A percentile compares a stretch with the other conserved stretches of the same genome.
These are phyloP conservation scores for Ceratocystis alfenasii DNA, from an alignment of 2,329 filamentous ascomycete genomes.

Conservation along the genomic window DNA sequence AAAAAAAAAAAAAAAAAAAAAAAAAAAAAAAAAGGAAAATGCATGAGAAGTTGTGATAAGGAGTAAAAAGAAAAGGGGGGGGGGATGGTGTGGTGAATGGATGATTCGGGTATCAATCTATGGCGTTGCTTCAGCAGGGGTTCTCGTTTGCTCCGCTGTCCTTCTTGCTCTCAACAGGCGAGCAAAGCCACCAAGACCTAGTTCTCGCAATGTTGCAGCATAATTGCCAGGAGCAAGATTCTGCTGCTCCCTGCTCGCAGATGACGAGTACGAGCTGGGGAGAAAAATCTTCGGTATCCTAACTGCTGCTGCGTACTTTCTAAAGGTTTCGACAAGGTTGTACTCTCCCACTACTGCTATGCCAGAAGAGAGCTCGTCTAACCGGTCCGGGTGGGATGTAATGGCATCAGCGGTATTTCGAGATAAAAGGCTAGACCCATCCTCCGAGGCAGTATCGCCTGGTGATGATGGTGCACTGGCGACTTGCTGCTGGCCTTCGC, in stretches of 20 bases:
- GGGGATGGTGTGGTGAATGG: not conserved
- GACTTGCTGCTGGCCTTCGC: not conserved
- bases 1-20: not conserved
- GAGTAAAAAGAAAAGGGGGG: not conserved
- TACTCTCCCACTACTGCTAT: constrained; percentile 44
- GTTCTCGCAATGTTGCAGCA: constrained; percentile 15
- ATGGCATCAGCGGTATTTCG: not conserved
- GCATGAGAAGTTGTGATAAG: no score
- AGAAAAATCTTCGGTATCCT: constrained; percentile 10
- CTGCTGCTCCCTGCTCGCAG: not conserved
- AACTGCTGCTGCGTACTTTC: constrained; percentile 16
- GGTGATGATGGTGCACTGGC: constrained; percentile 8
- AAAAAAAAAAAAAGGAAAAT: not conserved
- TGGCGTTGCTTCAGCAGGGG: not conserved
- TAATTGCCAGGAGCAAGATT: constrained; percentile 14
- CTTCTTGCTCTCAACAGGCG: constrained; percentile 11
- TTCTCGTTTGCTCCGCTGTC: not conserved
- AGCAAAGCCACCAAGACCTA: constrained; percentile 13
- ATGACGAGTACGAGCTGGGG: not conserved
- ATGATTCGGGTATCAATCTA: constrained; percentile 12
- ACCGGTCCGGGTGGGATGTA: constrained; percentile 6
- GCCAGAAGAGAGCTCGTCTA: constrained; percentile 41
- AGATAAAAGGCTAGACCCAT: not conserved
- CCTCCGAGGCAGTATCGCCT: constrained; percentile 8
- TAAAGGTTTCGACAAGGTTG: constrained; percentile 37